phyloP scores from a whole-genome alignment of 352 stramenopile species.

The Halophytophthora batemanensis region DNA sequence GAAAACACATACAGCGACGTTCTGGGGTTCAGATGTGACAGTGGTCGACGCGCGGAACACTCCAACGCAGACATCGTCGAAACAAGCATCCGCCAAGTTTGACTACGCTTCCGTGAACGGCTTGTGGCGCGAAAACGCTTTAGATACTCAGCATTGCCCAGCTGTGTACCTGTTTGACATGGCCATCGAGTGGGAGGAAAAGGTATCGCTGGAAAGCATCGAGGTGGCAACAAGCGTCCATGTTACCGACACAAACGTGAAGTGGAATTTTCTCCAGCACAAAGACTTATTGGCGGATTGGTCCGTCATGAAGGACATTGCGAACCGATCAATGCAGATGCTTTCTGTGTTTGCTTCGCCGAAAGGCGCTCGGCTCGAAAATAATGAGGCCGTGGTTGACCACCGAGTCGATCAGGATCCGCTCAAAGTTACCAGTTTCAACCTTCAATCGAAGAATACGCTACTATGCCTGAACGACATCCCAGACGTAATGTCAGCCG shows the following conservation, averaged over 20 bases:
- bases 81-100: conserved; percentile 8
- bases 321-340: conserved; percentile 39
- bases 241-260: conserved; percentile 21
- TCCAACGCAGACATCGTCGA: conserved; percentile 5
- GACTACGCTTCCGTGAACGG: conserved; percentile 26
- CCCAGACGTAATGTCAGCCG: conserved; percentile 13
- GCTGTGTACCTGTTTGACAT: conserved; percentile 25
- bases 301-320: conserved; percentile 16
- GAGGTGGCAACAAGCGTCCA: conserved; percentile 30
- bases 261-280: conserved; percentile 36
- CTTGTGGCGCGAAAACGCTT: conserved; percentile 6
- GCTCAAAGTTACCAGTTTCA: conserved; percentile 23
- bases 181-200: conserved; percentile 24
- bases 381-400: neutral
- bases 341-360: conserved; percentile 17
- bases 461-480: conserved; percentile 28
- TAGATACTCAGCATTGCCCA: conserved; percentile 7
- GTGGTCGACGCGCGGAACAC: conserved; percentile 7
- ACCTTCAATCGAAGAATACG: conserved; percentile 24
- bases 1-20: conserved; percentile 13
- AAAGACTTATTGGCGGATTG: conserved; percentile 30
- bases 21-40: conserved; percentile 15
- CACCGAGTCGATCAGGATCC: conserved; percentile 4
- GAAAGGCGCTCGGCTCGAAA: conserved; percentile 9
- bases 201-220: conserved; percentile 12